Evolutionary conservation across 129 eudicot genomes (phyloP).

Genomic region (Helichrysum umbraculigerum): DNA sequence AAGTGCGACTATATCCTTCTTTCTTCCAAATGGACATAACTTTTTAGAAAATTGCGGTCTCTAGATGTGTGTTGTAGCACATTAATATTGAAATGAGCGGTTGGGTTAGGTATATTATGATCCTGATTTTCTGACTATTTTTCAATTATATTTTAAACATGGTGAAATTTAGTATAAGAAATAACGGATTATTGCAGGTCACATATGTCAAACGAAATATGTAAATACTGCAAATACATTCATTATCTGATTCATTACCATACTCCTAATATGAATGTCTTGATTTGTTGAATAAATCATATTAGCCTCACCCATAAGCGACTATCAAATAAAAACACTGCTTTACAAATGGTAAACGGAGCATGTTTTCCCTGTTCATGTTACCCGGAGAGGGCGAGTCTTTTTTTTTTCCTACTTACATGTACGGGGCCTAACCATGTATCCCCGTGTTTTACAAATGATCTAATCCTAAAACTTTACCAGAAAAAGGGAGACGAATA

Average conservation of each 20-base stretch:
- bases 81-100: neutral
- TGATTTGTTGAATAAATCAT: neutral
- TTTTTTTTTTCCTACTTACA: too few species aligned
- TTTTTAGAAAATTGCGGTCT: neutral
- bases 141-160: neutral
- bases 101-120: neutral
- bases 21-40: neutral
- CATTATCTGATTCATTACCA: neutral
- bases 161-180: neutral
- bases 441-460: neutral
- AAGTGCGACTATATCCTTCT: neutral
- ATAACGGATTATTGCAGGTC: neutral
- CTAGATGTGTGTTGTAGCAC: neutral
- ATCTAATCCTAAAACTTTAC: neutral
- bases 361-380: too few species aligned
- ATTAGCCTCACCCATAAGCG: neutral
- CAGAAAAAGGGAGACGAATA: neutral
- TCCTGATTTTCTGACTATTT: neutral
- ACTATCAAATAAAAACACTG: neutral
- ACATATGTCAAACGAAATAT: neutral
- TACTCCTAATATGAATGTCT: neutral
- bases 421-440: too few species aligned
- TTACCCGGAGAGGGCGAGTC: too few species aligned
- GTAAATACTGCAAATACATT: constrained; percentile 4
- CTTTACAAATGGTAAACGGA: neutral